These are phyloP conservation scores for Calonectria hongkongensis DNA, from an alignment of 2,329 filamentous ascomycete species.

Conservation along the genomic window DNA sequence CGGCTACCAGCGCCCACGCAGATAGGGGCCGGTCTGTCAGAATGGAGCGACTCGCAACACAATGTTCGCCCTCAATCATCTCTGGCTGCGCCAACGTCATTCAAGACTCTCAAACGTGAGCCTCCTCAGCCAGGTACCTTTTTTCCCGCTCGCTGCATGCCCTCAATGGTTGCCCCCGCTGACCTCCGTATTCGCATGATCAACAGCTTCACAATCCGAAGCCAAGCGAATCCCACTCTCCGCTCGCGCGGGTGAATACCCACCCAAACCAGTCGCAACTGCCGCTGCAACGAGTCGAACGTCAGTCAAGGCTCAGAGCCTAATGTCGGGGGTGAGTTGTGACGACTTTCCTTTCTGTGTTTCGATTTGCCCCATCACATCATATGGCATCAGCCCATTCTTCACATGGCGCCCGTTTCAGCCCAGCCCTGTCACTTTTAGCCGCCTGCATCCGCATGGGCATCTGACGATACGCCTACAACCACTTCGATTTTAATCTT, in stretches of 20 bases:
- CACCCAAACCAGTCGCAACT: constrained; percentile 61
- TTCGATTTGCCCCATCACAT: constrained; percentile 33
- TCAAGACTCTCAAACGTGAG: constrained; percentile 71
- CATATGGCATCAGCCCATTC: constrained; percentile 35
- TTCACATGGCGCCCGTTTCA: constrained; percentile 35
- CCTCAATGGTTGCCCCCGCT: constrained; percentile 36
- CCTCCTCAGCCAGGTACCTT: constrained; percentile 66
- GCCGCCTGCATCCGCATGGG: constrained; percentile 38
- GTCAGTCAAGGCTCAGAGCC: constrained; percentile 67
- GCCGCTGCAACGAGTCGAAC: constrained; percentile 65
- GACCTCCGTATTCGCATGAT: constrained; percentile 35
- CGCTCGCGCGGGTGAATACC: constrained; percentile 73
- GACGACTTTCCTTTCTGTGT: constrained; percentile 25
- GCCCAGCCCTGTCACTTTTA: constrained; percentile 34
- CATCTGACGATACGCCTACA: constrained; percentile 32
- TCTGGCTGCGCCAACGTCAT: constrained; percentile 62
- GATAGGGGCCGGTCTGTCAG: constrained; percentile 65
- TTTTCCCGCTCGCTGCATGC: constrained; percentile 10
- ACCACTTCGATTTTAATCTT: constrained; percentile 30
- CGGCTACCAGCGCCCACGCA: constrained; percentile 56
- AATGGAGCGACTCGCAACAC: constrained; percentile 77
- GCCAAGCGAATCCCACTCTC: constrained; percentile 76
- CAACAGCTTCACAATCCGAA: constrained; percentile 71
- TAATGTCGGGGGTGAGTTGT: constrained; percentile 59
- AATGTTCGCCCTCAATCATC: constrained; percentile 71